phyloP scores from a whole-genome alignment of 208 protist genomes.

The Trypanosoma vivax region DNA sequence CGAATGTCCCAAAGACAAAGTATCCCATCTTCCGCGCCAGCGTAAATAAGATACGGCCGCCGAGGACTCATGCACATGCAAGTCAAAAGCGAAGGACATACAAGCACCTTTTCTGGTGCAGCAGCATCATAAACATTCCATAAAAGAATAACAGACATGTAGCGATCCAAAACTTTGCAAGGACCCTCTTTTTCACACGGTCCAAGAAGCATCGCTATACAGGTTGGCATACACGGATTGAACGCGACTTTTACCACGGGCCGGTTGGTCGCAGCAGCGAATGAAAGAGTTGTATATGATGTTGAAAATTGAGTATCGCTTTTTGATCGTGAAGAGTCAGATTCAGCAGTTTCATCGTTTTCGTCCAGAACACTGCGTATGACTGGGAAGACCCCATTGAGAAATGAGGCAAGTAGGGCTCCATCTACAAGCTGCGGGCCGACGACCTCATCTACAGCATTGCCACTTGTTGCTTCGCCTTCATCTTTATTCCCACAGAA shows the following conservation, averaged over 20 bases:
- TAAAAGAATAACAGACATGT: slow-evolving; percentile 58
- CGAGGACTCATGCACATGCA: slow-evolving; percentile 54
- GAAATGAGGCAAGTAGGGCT: slow-evolving; percentile 39
- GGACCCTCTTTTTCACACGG: slow-evolving; percentile 21
- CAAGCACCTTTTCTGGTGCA: slow-evolving; percentile 56
- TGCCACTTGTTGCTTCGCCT: slow-evolving; percentile 1
- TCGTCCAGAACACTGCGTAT: slow-evolving; percentile 66
- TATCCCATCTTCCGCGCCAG: slow-evolving; percentile 58
- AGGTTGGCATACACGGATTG: slow-evolving; percentile 33
- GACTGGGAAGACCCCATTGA: slow-evolving; percentile 61
- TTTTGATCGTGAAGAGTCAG: slow-evolving; percentile 22
- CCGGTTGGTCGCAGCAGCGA: slow-evolving; percentile 34
- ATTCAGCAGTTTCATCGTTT: slow-evolving; percentile 24
- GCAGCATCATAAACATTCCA: slow-evolving; percentile 65
- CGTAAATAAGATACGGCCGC: slow-evolving; percentile 60
- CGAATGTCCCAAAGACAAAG: slow-evolving; percentile 71
- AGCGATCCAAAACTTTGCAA: slow-evolving; percentile 41
- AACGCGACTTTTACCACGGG: slow-evolving; percentile 46
- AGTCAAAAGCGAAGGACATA: slow-evolving; percentile 39
- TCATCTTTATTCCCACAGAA: slow-evolving; percentile 15
- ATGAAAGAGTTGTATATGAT: slow-evolving; percentile 40
- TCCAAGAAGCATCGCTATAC: slow-evolving; percentile 47
- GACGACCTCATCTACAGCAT: neutral
- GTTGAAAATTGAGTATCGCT: slow-evolving; percentile 50
- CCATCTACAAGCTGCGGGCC: slow-evolving; percentile 36